Base-by-base conservation (phyloP, 352 stramenopile species). In the Pythium scleroteichum region DNA sequence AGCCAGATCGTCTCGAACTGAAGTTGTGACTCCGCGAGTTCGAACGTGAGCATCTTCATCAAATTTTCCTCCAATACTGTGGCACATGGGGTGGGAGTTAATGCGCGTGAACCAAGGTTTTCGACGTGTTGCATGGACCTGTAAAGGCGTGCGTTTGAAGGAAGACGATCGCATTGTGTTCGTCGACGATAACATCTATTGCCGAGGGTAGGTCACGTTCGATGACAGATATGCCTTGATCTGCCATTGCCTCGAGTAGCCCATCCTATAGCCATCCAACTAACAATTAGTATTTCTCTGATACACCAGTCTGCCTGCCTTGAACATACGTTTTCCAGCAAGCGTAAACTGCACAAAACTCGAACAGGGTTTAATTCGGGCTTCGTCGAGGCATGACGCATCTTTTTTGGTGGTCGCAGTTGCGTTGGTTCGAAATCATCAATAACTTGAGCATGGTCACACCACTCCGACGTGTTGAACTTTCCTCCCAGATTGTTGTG, bases 121-220 rank as follows among this genome's bases (percentile, higher is more conserved):
- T n/a, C n/a, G n/a, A n/a, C n/a, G n/a, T n/a, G n/a, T n/a, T n/a
- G n/a, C n/a, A n/a, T n/a, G n/a, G n/a, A 90, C 82, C 72, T 66
- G 66, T 41, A 27, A 92, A 83, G 6, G 69, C 66, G 16, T 39
- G 33, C 13, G 62, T 50, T 32, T 58, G 40, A 10, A 86, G 44
- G 8, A 90, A 35, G 35, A 71, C 82, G 42, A 90, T 71, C 9
- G 64, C 82, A 38, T 87, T 90, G 47, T 68, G 68, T 33, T 92
- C 82, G 38, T 92, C 82, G 5, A 92, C 54, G n/a, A 90, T 32
- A 14, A 90, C 62, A 53, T 85, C 77, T 41, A 92, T 73, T 13
- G 73, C 74, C 33, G 59, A 26, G 22, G 66, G 67, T 19, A 92
- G 62, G 39, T 90, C 70, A 60, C 82, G 70, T 48, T 92, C 82